Percentiles rank a stretch among this genome's conserved stretches.
These are phyloP conservation scores for maize (Zea mays) DNA, from an alignment of 176 grass and related monocot genomes.

Conservation along the genomic window Zm-B73-REFERENCE-NAM-5.0 NC_050098.1:197107001-197107500, in stretches of 20 bases:
- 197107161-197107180: slow-evolving; percentile 35
- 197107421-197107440: slow-evolving; percentile 68
- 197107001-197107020: slow-evolving; percentile 51
- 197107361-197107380: too few relatives aligned
- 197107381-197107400: not conserved
- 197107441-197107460: slow-evolving; percentile 69
- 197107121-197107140: too few relatives aligned
- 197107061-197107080: slow-evolving; percentile 80
- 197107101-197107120: too few relatives aligned
- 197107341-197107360: not conserved
- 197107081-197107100: too few relatives aligned
- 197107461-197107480: slow-evolving; percentile 68
- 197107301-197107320: slow-evolving; percentile 71
- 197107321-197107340: not conserved
- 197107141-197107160: too few relatives aligned
- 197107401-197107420: slow-evolving; percentile 58
- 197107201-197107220: slow-evolving; percentile 81
- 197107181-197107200: slow-evolving; percentile 82
- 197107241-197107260: slow-evolving; percentile 66
- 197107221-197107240: slow-evolving; percentile 93
- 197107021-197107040: slow-evolving; percentile 85
- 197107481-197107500: slow-evolving; percentile 66
- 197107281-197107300: slow-evolving; percentile 89
- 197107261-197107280: slow-evolving; percentile 80
- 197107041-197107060: slow-evolving; percentile 90